phyloP scores from a whole-genome alignment of 1,284 basidiomycete species.

The Microbotryum saponariae region DNA sequence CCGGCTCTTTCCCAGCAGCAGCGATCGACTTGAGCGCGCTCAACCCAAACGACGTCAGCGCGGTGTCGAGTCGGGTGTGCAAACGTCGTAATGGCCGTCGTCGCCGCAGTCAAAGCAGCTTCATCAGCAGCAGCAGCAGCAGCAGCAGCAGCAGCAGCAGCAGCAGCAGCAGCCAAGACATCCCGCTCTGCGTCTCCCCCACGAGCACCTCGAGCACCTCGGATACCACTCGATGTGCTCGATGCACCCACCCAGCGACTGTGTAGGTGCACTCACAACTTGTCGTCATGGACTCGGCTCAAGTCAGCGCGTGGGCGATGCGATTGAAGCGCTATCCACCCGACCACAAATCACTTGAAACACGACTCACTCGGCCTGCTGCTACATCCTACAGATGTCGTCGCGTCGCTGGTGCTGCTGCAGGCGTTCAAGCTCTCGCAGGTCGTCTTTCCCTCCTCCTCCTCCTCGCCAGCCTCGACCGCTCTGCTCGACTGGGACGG shows the following conservation, averaged over 20 bases:
- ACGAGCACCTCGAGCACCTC: constrained; percentile 31
- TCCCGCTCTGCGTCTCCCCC: background rate
- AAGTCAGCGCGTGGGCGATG: too few species aligned
- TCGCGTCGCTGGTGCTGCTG: constrained; percentile 46
- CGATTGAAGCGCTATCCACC: too few species aligned
- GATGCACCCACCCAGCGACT: constrained; percentile 49
- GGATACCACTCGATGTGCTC: constrained; percentile 40
- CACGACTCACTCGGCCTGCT: too few species aligned
- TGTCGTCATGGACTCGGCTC: too few species aligned
- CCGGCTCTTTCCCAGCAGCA: too few species aligned
- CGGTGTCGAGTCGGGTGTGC: too few species aligned
- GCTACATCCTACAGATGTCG: constrained; percentile 35
- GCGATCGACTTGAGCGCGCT: too few species aligned
- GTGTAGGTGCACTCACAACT: constrained; percentile 24
- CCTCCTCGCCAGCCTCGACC: background rate
- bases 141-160: background rate
- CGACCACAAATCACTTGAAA: too few species aligned
- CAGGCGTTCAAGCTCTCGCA: constrained; percentile 42
- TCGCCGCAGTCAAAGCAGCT: background rate
- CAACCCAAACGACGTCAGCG: too few species aligned
- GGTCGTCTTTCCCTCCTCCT: constrained; percentile 6
- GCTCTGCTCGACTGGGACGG: constrained; percentile 47
- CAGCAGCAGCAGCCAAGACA: background rate
- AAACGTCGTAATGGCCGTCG: too few species aligned
- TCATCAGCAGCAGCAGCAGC: background rate